These are phyloP conservation scores for Tarenaya hassleriana DNA, from an alignment of 345 rosid species.

Conservation along the genomic window DNA sequence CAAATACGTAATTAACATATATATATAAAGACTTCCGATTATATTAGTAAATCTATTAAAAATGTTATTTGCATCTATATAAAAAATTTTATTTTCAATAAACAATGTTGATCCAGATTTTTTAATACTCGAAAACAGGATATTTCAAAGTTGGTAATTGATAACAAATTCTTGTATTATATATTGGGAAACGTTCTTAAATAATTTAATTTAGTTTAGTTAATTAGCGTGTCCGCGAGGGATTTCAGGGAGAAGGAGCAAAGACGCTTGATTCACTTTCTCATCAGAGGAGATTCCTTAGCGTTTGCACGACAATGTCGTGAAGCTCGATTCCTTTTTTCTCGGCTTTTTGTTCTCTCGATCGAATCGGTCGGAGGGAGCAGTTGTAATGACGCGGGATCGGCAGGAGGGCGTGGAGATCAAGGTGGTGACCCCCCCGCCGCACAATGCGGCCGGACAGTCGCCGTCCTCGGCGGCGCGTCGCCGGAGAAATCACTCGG, in stretches of 20 bases:
- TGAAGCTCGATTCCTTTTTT: conserved; percentile 24
- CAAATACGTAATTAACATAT: no score
- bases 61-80: no score
- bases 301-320: conserved; percentile 24
- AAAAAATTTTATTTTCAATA: no score
- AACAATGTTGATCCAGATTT: no score
- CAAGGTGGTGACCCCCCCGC: conserved; percentile 40
- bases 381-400: conserved; percentile 29
- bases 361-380: neutral
- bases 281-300: conserved; percentile 4
- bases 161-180: no score
- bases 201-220: no score
- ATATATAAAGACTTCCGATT: no score
- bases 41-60: no score
- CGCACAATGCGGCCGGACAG: conserved; percentile 16
- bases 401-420: conserved; percentile 37
- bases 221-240: conserved; percentile 30
- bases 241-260: conserved; percentile 22
- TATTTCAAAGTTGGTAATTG: no score
- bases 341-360: neutral
- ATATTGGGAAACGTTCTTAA: no score
- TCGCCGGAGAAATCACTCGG: conserved; percentile 15
- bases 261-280: conserved; percentile 30
- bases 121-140: no score
- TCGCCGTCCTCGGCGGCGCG: conserved; percentile 9